Conservation (phyloP, 1,284 basidiomycete species). For the Thecaphora thlaspeos region DNA sequence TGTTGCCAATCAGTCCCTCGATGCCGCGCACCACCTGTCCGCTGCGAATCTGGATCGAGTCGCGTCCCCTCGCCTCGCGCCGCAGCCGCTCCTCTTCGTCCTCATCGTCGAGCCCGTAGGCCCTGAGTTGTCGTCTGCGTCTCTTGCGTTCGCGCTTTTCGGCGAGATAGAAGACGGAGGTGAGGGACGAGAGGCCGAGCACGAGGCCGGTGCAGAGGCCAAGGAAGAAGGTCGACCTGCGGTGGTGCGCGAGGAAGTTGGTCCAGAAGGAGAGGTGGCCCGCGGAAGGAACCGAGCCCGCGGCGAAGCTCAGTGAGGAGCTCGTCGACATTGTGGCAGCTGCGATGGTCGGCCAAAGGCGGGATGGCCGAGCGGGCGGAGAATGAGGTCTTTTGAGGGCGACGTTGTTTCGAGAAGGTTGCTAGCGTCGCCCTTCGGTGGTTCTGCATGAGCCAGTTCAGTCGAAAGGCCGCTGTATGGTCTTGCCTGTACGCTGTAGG, state of each 20-base stretch:
- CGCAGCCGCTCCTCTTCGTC: slow-evolving; percentile 30
- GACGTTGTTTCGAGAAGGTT: too few relatives aligned
- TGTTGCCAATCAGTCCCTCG: slow-evolving; percentile 66
- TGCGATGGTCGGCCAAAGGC: too few relatives aligned
- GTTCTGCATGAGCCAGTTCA: too few relatives aligned
- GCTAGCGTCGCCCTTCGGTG: too few relatives aligned
- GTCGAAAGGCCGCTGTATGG: too few relatives aligned
- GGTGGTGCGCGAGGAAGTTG: slow-evolving; percentile 8
- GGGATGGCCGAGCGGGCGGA: too few relatives aligned
- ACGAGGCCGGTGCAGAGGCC: slow-evolving; percentile 48
- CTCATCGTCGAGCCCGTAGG: slow-evolving; percentile 22
- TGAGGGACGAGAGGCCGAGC: slow-evolving; percentile 42
- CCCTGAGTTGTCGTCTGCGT: slow-evolving; percentile 17
- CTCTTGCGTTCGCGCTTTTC: slow-evolving; percentile 29
- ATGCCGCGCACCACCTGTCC: slow-evolving; percentile 45
- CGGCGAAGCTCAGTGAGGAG: too few relatives aligned
- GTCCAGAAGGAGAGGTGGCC: neutral
- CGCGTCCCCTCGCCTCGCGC: slow-evolving; percentile 15
- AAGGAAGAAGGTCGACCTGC: slow-evolving; percentile 40
- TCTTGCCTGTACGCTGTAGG: too few relatives aligned
- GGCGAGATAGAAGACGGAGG: slow-evolving; percentile 40
- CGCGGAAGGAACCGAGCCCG: neutral
- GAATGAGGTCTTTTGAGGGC: too few relatives aligned
- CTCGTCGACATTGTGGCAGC: too few relatives aligned
- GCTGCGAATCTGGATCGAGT: slow-evolving; percentile 29